These are phyloP conservation scores for Aspergillus ochraceus DNA, from an alignment of 2,329 filamentous ascomycete species.

Conservation along the genomic window DNA sequence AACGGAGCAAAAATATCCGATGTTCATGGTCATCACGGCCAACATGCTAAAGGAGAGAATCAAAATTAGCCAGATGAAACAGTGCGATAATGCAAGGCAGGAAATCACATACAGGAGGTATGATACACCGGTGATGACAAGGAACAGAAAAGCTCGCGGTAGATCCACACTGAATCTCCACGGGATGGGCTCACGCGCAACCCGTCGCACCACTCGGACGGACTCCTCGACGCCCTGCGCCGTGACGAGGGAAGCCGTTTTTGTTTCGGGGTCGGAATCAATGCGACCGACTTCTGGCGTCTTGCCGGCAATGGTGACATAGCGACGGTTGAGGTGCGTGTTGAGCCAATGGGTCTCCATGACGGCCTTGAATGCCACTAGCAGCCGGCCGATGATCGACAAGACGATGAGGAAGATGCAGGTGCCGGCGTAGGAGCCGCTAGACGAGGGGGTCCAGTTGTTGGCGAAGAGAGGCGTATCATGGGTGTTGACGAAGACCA, in stretches of 20 bases:
- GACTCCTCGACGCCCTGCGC: conserved; percentile 79
- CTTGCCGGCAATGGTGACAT: conserved; percentile 70
- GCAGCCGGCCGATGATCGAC: conserved; percentile 65
- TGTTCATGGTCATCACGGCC: conserved; percentile 86
- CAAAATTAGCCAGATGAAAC: background rate
- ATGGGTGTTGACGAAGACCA: conserved; percentile 57
- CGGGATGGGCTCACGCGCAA: conserved; percentile 56
- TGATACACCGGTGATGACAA: conserved; percentile 71
- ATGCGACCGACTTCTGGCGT: conserved; percentile 60
- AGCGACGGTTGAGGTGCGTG: conserved; percentile 70
- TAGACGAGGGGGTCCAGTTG: conserved; percentile 70
- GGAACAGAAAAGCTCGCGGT: conserved; percentile 68
- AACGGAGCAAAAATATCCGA: conserved; percentile 82
- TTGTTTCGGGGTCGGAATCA: conserved; percentile 60
- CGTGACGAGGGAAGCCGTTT: conserved; percentile 65
- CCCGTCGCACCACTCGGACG: conserved; percentile 69
- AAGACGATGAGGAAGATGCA: conserved; percentile 89
- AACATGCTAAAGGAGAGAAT: conserved; percentile 66
- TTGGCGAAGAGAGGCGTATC: conserved; percentile 65
- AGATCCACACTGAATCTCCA: conserved; percentile 83
- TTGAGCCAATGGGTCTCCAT: conserved; percentile 68
- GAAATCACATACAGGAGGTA: conserved; percentile 74
- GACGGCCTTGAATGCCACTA: conserved; percentile 68
- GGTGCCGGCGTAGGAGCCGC: conserved; percentile 78
- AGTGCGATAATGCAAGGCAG: background rate